A percentile compares a stretch with the other conserved stretches of the same genome.
phyloP scores from a whole-genome alignment of 2,329 filamentous ascomycete species.

The Epichloe gansuensis region DNA sequence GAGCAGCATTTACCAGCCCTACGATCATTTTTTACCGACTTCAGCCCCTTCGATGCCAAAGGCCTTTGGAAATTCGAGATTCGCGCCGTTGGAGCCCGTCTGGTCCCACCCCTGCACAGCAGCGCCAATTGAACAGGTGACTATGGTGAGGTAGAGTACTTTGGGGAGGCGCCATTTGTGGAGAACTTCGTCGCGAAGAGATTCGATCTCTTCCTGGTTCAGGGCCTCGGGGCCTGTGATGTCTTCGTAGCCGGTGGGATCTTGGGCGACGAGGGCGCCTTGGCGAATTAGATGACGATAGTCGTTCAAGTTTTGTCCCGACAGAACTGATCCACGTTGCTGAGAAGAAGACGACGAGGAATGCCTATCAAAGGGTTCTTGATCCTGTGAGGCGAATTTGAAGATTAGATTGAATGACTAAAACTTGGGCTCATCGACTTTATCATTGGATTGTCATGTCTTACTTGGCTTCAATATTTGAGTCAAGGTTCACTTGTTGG shows the following conservation, averaged over 20 bases:
- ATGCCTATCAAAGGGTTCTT: slow-evolving; percentile 40
- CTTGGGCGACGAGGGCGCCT: slow-evolving; percentile 63
- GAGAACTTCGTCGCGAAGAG: slow-evolving; percentile 47
- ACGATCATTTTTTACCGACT: slow-evolving; percentile 34
- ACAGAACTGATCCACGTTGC: slow-evolving; percentile 50
- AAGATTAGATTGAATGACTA: not conserved
- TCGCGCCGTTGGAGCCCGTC: slow-evolving; percentile 52
- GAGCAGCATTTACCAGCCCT: slow-evolving; percentile 53
- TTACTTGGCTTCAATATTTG: slow-evolving; percentile 35
- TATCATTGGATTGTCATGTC: slow-evolving; percentile 7
- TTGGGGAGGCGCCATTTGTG: slow-evolving; percentile 57
- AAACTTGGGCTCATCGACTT: not conserved
- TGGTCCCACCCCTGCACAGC: slow-evolving; percentile 62
- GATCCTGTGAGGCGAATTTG: slow-evolving; percentile 21
- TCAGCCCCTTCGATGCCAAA: slow-evolving; percentile 32
- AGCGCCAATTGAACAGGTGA: slow-evolving; percentile 55
- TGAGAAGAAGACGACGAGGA: slow-evolving; percentile 36
- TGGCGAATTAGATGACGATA: slow-evolving; percentile 48
- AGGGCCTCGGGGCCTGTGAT: slow-evolving; percentile 46
- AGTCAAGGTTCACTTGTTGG: slow-evolving; percentile 30
- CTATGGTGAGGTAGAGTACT: slow-evolving; percentile 54
- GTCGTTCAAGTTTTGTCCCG: slow-evolving; percentile 44
- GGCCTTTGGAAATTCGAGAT: slow-evolving; percentile 44
- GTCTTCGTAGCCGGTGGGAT: slow-evolving; percentile 49
- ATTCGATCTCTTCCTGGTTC: slow-evolving; percentile 44